Percentiles rank a stretch among this genome's conserved stretches.
Conservation (phyloP, 2,329 filamentous ascomycete species). For the Akanthomyces dipterigenus region DNA sequence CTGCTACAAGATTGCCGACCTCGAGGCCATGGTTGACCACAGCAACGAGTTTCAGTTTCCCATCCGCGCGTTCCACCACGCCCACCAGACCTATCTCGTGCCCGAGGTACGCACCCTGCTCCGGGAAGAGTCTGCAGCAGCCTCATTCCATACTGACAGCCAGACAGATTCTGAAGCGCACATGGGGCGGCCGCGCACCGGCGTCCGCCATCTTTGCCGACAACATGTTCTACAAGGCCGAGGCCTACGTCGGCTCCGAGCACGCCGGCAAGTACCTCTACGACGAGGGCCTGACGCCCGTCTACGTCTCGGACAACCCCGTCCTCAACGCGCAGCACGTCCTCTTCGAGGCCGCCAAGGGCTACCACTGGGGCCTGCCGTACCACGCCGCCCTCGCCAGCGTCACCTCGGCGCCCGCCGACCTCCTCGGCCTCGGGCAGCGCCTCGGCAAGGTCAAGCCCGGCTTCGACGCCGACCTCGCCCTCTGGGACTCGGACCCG, state of each 20-base stretch:
- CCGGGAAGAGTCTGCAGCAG: no score
- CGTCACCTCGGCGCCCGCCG: slow-evolving; percentile 53
- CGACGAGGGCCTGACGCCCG: slow-evolving; percentile 56
- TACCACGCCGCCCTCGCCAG: slow-evolving; percentile 53
- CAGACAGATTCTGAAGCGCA: slow-evolving; percentile 45
- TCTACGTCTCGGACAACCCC: slow-evolving; percentile 67
- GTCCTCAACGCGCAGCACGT: slow-evolving; percentile 65
- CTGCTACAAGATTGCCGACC: slow-evolving; percentile 63
- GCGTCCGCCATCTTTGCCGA: slow-evolving; percentile 61
- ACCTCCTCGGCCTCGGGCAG: slow-evolving; percentile 49
- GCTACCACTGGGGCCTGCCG: slow-evolving; percentile 51
- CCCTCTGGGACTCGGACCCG: slow-evolving; percentile 57
- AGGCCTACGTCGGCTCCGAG: slow-evolving; percentile 58
- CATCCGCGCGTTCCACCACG: slow-evolving; percentile 13
- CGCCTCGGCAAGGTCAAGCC: slow-evolving; percentile 55
- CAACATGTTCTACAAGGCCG: slow-evolving; percentile 67
- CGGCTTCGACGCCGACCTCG: slow-evolving; percentile 55
- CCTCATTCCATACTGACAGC: not conserved
- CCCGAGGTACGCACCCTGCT: slow-evolving; percentile 43
- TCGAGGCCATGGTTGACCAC: slow-evolving; percentile 63
- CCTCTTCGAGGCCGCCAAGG: slow-evolving; percentile 57
- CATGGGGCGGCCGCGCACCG: slow-evolving; percentile 47
- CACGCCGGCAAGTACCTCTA: slow-evolving; percentile 60
- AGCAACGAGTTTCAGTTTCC: slow-evolving; percentile 64
- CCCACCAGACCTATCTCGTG: slow-evolving; percentile 12